These are phyloP conservation scores for Clathrospora elynae DNA, from an alignment of 2,329 filamentous ascomycete species.

Conservation along the genomic window DNA sequence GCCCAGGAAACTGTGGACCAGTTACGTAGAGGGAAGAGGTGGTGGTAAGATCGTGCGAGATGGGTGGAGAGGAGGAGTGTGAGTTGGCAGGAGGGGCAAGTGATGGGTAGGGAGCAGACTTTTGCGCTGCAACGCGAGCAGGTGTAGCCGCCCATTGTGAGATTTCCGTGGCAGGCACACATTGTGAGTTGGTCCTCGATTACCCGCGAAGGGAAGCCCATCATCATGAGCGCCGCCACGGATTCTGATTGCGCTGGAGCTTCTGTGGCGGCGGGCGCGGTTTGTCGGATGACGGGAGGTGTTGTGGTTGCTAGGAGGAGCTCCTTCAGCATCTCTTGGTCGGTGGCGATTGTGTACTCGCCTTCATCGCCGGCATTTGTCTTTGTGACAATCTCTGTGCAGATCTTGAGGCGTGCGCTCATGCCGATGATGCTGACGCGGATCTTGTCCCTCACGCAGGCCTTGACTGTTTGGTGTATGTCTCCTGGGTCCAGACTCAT, in stretches of 20 bases:
- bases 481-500: conserved; percentile 91
- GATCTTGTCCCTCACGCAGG: conserved; percentile 80
- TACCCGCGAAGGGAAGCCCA: conserved; percentile 92
- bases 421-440: conserved; percentile 88
- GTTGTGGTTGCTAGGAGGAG: conserved; percentile 88
- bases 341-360: conserved; percentile 81
- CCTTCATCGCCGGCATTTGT: conserved; percentile 81
- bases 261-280: conserved; percentile 35
- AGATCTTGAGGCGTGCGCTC: conserved; percentile 89
- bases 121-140: conserved; percentile 88
- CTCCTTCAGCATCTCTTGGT: conserved; percentile 86
- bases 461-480: conserved; percentile 85
- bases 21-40: conserved; percentile 66
- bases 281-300: conserved; percentile 78
- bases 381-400: conserved; percentile 81
- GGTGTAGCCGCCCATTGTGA: conserved; percentile 81
- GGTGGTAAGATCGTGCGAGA: conserved; percentile 48
- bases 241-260: conserved; percentile 46
- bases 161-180: conserved; percentile 88
- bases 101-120: conserved; percentile 86
- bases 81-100: conserved; percentile 88
- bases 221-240: conserved; percentile 75
- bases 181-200: conserved; percentile 74
- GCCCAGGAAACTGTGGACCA: conserved; percentile 91
- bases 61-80: conserved; percentile 89